Evolutionary conservation across 305 asterid genomes (phyloP).

Genomic region (Andrographis paniculata): DNA sequence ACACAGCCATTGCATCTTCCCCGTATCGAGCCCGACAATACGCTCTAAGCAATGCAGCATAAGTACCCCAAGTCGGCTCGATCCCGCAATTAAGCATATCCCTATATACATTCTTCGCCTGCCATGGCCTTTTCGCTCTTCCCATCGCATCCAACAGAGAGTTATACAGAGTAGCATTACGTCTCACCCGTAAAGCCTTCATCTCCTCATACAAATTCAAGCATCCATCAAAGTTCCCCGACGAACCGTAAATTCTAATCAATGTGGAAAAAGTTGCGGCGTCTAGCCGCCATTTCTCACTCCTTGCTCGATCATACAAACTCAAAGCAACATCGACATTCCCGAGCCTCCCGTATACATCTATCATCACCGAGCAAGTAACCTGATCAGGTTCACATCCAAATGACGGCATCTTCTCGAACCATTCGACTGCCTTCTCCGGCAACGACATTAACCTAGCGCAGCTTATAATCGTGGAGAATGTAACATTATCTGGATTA

Average conservation of each 20-base stretch:
- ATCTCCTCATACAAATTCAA: conserved; percentile 86
- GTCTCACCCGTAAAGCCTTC: conserved; percentile 69
- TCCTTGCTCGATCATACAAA: conserved; percentile 79
- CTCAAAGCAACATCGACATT: conserved; percentile 63
- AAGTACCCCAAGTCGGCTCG: conserved; percentile 64
- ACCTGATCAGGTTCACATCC: conserved; percentile 67
- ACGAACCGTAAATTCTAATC: conserved; percentile 54
- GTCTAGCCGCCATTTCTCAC: conserved; percentile 78
- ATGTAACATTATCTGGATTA: conserved; percentile 73
- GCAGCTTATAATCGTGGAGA: conserved; percentile 82
- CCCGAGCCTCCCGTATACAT: conserved; percentile 76
- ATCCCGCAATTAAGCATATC: conserved; percentile 59
- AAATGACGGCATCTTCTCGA: conserved; percentile 65
- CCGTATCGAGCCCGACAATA: conserved; percentile 69
- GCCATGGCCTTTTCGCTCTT: conserved; percentile 94
- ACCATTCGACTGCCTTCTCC: conserved; percentile 80
- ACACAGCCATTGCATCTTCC: conserved; percentile 60
- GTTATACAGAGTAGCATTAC: conserved; percentile 58
- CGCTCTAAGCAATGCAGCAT: conserved; percentile 72
- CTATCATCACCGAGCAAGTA: conserved; percentile 81
- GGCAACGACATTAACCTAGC: conserved; percentile 70
- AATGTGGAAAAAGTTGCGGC: conserved; percentile 61
- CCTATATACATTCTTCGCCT: conserved; percentile 57
- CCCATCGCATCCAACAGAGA: conserved; percentile 95
- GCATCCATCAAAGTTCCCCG: conserved; percentile 86